Evolutionary conservation across 805 yeast species (phyloP), one percentile per base, ranked within the genome.

Genomic region (Kodamaea jinghongensis): DNA sequence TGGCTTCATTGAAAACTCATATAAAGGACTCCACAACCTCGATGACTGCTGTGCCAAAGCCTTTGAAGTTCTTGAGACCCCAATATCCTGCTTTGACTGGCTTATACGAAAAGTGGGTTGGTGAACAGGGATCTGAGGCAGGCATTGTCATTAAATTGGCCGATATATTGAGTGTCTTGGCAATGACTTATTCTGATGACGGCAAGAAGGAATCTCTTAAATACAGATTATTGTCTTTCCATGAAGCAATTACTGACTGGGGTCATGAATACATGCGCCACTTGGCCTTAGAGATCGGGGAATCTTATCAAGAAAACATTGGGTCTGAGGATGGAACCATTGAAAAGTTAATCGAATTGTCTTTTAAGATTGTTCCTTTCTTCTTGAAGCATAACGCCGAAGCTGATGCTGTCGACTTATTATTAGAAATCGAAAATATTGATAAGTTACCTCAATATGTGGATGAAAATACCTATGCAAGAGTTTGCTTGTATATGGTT

Each of bases 1-100:
- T 93, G 51, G 72, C 73, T 30, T 72, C 81, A 38, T 75, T 93
- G 61, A 89, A 88, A 56, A 76, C 73, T 35, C 79, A 79, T 52
- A 90, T 93, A 54, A 79, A 87, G 49, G 95, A 93, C 40, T 86
- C 97, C 9, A 93, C 99, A 2, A 86, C 96, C 28, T 90, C 97
- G 6, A 93, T 93, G 97, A 93, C 99, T 2, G 99, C 99, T 2
- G 99, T 93, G 37, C 99, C 99, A 28, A 93, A 93, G 64, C 99
- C 99, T 4, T 77, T 93, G 66, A 95, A 93, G 70, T 93, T 93
- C 60, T 74, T 93, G 48, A 80, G 96, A 55, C 96, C 97, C 6
- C 86, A 81, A 55, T 93, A 83, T 58, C 81, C 83, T 14, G 54
- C 72, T n/a, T 71, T 93, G 54, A 77, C 78, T 25, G 74, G 70